phyloP scores from a whole-genome alignment of 352 stramenopile genomes.

The Phytophthora cactorum region DNA sequence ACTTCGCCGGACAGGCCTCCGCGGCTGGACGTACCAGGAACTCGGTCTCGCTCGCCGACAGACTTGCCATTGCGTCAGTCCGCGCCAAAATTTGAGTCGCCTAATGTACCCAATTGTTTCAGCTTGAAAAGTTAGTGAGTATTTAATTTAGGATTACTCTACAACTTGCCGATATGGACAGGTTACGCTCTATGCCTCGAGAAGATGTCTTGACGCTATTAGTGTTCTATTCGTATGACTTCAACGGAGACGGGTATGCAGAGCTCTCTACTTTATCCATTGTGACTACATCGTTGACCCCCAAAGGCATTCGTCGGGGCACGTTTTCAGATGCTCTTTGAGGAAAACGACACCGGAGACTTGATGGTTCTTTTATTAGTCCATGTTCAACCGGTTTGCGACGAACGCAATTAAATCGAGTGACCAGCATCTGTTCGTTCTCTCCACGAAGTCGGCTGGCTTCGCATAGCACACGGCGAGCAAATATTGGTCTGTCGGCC shows the following conservation, averaged over 20 bases:
- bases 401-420: slow-evolving; percentile 2
- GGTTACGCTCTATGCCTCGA: slow-evolving; percentile 25
- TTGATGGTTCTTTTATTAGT: not conserved
- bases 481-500: slow-evolving; percentile 11
- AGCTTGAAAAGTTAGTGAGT: slow-evolving; percentile 3
- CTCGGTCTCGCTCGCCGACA: slow-evolving; percentile 76
- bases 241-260: slow-evolving; percentile 21
- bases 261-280: not conserved
- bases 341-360: not conserved
- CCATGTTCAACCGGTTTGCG: not conserved
- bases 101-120: slow-evolving; percentile 1
- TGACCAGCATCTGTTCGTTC: slow-evolving; percentile 7
- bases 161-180: not conserved
- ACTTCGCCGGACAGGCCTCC: not conserved
- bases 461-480: slow-evolving; percentile 9
- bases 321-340: not conserved
- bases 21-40: slow-evolving; percentile 59
- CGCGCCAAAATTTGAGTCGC: slow-evolving; percentile 12
- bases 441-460: slow-evolving; percentile 21
- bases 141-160: slow-evolving; percentile 7
- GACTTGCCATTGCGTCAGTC: slow-evolving; percentile 33
- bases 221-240: slow-evolving; percentile 18
- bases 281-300: not conserved
- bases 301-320: not conserved
- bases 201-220: slow-evolving; percentile 6